Conservation (phyloP, 2,329 filamentous ascomycete species). For the Penicillium sp. region DNA sequence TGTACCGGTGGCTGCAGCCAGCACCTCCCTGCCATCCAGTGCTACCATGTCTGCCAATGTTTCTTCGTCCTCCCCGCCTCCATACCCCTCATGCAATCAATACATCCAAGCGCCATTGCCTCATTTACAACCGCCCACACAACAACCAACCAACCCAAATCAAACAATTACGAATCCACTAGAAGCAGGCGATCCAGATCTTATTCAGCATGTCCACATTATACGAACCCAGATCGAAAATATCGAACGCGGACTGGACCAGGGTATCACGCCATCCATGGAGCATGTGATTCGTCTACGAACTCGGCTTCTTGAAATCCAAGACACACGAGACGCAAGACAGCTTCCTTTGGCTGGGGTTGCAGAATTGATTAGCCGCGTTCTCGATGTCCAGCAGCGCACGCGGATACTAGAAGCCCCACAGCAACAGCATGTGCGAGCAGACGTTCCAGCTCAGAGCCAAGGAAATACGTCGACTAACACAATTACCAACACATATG, state of each 20-base stretch:
- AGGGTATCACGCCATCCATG: constrained; percentile 30
- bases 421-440: background rate
- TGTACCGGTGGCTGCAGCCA: background rate
- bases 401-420: background rate
- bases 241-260: constrained; percentile 31
- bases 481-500: background rate
- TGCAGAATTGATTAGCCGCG: constrained; percentile 21
- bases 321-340: constrained; percentile 35
- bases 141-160: background rate
- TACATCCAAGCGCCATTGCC: background rate
- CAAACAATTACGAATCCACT: background rate
- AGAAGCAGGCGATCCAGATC: background rate
- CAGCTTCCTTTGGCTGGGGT: constrained; percentile 23
- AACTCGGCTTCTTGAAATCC: constrained; percentile 31
- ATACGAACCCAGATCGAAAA: constrained; percentile 26
- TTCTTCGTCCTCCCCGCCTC: background rate
- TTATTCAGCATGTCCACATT: background rate
- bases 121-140: background rate
- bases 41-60: background rate
- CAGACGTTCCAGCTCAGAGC: background rate
- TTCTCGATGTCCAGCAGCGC: background rate
- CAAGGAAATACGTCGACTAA: background rate
- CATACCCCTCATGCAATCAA: background rate
- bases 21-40: background rate
- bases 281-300: constrained; percentile 33